Evolutionary conservation across 2,329 filamentous ascomycete genomes (phyloP), one percentile per base, ranked within the genome.

Genomic region (Aspergillus tamarii): DNA sequence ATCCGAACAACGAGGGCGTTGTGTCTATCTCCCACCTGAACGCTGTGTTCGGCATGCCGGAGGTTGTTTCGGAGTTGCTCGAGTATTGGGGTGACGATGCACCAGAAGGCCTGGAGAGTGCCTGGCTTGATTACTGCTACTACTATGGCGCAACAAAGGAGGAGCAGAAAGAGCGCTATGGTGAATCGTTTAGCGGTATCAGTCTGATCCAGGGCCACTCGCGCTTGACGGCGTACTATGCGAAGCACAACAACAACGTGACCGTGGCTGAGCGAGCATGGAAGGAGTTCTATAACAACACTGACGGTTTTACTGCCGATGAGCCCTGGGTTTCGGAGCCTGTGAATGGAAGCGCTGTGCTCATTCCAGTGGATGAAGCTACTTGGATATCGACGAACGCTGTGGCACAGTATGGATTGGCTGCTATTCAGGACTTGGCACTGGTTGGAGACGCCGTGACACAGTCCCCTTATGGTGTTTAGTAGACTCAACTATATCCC

Each of bases 91-190:
- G 78, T 2, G 76, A 79, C 1, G 79, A 83, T 2, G 65, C 82
- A 0, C 84, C 85, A 0, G 68, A 77, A 10, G 81, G 81, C 0
- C 88, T 89, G 70, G 78, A 84, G 56, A 72, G 83, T 8, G 84
- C 82, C 0, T 89, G 85, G 82, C 74, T 88, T 1, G 86, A 88
- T 57, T 89, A 89, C 74, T 86, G 85, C 69, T 84, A 83, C 70
- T 87, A 86, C 73, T 89, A 86, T 68, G 78, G 80, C 10, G 86
- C 84, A 0, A 69, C 78, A 0, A 72, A 74, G 0, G 80, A 75
- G 0, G 84, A 87, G 73, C 86, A 89, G 71, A 73, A 69, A 2
- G 79, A 81, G 1, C 80, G 85, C 0, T 89, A 88, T 65, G 86
- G 86, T 8, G 70, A 71, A 1, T 73, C 74, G 54, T 88, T 85